phyloP scores from a whole-genome alignment of 192 early-diverging fungal genomes.

The Thamnidium elegans region DNA sequence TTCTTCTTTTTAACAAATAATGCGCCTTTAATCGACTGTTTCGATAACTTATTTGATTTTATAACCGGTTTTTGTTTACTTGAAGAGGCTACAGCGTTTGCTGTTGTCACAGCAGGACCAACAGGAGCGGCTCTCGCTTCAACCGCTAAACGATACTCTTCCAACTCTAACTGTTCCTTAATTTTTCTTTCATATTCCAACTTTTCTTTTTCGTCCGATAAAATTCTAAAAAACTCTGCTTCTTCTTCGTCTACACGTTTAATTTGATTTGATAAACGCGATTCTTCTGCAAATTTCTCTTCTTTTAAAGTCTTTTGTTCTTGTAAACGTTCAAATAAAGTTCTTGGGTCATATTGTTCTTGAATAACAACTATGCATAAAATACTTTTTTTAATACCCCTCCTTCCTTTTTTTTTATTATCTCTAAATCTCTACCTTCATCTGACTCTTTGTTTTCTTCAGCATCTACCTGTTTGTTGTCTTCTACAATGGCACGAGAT shows the following conservation, averaged over 20 bases:
- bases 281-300: conserved; percentile 60
- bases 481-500: conserved; percentile 25
- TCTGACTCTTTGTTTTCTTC: conserved; percentile 13
- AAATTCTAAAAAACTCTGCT: conserved; percentile 60
- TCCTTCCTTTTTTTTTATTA: background rate
- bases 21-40: background rate
- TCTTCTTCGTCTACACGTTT: conserved; percentile 67
- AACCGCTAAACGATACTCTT: conserved; percentile 42
- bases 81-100: background rate
- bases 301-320: conserved; percentile 64
- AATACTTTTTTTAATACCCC: background rate
- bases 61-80: background rate
- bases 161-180: conserved; percentile 45
- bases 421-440: conserved; percentile 3
- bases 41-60: background rate
- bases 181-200: conserved; percentile 40
- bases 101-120: no score
- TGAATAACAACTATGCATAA: conserved; percentile 3
- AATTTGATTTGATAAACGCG: conserved; percentile 58
- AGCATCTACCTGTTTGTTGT: conserved; percentile 12
- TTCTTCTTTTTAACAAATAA: background rate
- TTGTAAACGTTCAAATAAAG: conserved; percentile 71
- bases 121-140: background rate
- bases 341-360: conserved; percentile 62
- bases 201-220: conserved; percentile 49